A percentile compares a stretch with the other conserved stretches of the same genome.
Evolutionary conservation across 495 filamentous ascomycete species (phyloP).

Genomic region (Letharia lupina): DNA sequence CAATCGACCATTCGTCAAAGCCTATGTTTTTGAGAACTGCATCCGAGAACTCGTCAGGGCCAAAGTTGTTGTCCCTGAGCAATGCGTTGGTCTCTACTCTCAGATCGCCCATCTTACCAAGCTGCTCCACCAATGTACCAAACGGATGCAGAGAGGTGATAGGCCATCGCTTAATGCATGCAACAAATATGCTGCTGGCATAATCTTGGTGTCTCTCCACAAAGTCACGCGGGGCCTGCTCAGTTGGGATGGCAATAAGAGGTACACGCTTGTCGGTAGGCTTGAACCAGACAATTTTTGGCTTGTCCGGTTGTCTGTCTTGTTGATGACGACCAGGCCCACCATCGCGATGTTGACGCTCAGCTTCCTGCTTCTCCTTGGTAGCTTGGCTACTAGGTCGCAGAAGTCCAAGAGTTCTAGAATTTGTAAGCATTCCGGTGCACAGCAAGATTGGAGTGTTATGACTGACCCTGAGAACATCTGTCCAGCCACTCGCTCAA

Average conservation of each 20-base stretch:
- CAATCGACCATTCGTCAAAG: slow-evolving; percentile 81
- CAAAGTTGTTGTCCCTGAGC: slow-evolving; percentile 96
- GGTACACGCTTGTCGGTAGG: slow-evolving; percentile 98
- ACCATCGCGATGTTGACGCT: slow-evolving; percentile 85
- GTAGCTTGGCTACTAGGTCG: slow-evolving; percentile 97
- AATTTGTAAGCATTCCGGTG: slow-evolving; percentile 15
- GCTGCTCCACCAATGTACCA: slow-evolving; percentile 91
- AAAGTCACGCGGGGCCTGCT: slow-evolving; percentile 95
- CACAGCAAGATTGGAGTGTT: not conserved
- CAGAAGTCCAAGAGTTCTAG: slow-evolving; percentile 72
- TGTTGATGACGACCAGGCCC: slow-evolving; percentile 64
- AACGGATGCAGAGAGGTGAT: slow-evolving; percentile 99
- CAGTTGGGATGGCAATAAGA: slow-evolving; percentile 93
- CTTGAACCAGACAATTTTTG: slow-evolving; percentile 99
- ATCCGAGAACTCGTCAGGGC: slow-evolving; percentile 93
- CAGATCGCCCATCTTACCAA: slow-evolving; percentile 93
- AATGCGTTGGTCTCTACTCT: slow-evolving; percentile 96
- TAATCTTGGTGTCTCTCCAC: slow-evolving; percentile 98
- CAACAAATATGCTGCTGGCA: slow-evolving; percentile 93
- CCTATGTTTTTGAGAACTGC: slow-evolving; percentile 89
- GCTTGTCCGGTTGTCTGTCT: slow-evolving; percentile 86
- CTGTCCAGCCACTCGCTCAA: slow-evolving; percentile 92
- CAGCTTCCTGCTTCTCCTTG: slow-evolving; percentile 98
- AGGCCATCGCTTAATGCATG: slow-evolving; percentile 98
- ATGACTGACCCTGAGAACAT: slow-evolving; percentile 81